Evolutionary conservation across 2,329 filamentous ascomycete species (phyloP), one percentile per base, ranked within the genome.

Genomic region (Trichoderma sp.): DNA sequence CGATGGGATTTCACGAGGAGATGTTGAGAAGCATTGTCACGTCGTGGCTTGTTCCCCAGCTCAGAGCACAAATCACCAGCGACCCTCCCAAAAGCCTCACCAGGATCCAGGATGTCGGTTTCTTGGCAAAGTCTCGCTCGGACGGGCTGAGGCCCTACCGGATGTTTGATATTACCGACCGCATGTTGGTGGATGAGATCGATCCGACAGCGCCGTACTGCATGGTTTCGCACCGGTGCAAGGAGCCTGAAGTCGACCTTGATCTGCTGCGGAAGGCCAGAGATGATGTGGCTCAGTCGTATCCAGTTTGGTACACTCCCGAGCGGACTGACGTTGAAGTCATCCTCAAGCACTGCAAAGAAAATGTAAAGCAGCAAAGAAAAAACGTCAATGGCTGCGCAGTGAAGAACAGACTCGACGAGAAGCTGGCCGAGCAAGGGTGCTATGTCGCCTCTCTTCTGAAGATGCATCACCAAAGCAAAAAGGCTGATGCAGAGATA

Each of bases 201-300:
- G 63, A 59, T 50, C 19, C 55, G 12, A 45, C 63, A 34, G 65
- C 52, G 3, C 61, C 52, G 7, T 66, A 66, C 26, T 57, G 61
- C 15, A 66, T 64, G 52, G 51, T 66, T n/a, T 66, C 65, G 0
- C 65, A 66, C 34, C 60, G 61, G 19, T 66, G 65, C 60, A 66
- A 64, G 15, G 65, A 63, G 3, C 61, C 60, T 1, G 60, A 66
- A 41, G 52, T 58, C 17, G 24, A 58, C n/a, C 61, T 64, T 6
- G 44, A 60, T 41, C 52, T 55, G 26, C 24, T 64, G 26, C 61
- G 19, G 39, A 57, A 19, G 7, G 47, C 44, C 5, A 51, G 21
- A 34, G 14, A 45, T 19, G 47, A 58, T 17, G 39, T 47, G 10
- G 14, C 47, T 9, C 9, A 45, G n/a, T 47, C 50, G 2, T 54